A percentile compares a stretch with the other conserved stretches of the same genome.
Conservation (phyloP, 805 yeast species). For the Kodamaea hsintzibuensis region DNA sequence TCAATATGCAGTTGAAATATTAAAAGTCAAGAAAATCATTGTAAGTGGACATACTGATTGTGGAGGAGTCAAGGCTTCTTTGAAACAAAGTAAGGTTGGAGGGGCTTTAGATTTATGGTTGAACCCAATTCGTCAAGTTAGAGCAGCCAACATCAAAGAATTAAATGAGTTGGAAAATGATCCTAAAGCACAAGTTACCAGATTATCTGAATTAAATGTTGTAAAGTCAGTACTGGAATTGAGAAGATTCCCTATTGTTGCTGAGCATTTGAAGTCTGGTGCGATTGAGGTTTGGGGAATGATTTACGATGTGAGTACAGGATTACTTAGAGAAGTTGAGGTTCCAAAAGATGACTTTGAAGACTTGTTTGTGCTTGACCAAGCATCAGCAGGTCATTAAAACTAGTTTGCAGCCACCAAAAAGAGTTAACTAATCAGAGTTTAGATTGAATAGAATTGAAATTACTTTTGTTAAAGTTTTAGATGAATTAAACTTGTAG, state of each 20-base stretch:
- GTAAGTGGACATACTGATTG: slow-evolving; percentile 95
- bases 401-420: neutral
- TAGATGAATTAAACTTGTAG: too few relatives aligned
- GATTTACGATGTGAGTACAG: slow-evolving; percentile 79
- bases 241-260: slow-evolving; percentile 63
- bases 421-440: too few relatives aligned
- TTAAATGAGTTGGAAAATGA: slow-evolving; percentile 50
- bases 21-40: slow-evolving; percentile 75
- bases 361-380: slow-evolving; percentile 30
- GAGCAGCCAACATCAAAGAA: slow-evolving; percentile 55
- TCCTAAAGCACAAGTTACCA: slow-evolving; percentile 54
- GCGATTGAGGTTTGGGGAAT: slow-evolving; percentile 78
- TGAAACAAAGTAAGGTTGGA: slow-evolving; percentile 62
- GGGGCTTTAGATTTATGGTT: slow-evolving; percentile 74
- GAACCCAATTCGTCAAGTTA: slow-evolving; percentile 62
- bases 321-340: slow-evolving; percentile 49
- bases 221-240: slow-evolving; percentile 68
- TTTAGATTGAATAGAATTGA: too few relatives aligned
- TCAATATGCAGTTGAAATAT: slow-evolving; percentile 82
- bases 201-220: slow-evolving; percentile 75
- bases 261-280: slow-evolving; percentile 59
- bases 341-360: slow-evolving; percentile 42
- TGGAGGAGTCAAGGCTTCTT: slow-evolving; percentile 86
- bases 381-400: neutral
- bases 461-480: too few relatives aligned